phyloP scores from a whole-genome alignment of 2,329 filamentous ascomycete genomes.

The Fusarium buxicola region DNA sequence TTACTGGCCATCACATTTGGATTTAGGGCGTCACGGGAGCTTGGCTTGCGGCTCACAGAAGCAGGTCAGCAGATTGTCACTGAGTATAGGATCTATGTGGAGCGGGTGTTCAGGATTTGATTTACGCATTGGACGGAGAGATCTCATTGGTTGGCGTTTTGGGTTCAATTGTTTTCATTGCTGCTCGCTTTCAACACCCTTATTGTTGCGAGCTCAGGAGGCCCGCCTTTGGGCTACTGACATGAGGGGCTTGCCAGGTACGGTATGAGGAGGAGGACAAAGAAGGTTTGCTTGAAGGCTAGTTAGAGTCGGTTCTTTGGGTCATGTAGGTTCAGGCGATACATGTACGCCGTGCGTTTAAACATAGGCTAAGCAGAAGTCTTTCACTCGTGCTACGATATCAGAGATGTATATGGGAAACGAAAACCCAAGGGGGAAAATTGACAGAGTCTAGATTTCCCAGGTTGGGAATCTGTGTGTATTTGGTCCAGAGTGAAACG shows the following conservation, averaged over 20 bases:
- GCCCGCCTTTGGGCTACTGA: slow-evolving; percentile 1
- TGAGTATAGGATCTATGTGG: slow-evolving; percentile 33
- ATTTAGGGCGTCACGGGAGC: slow-evolving; percentile 39
- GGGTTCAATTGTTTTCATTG: slow-evolving; percentile 14
- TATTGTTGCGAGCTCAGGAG: slow-evolving; percentile 11
- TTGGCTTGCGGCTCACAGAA: slow-evolving; percentile 44
- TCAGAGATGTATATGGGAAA: slow-evolving; percentile 1
- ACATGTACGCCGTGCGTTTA: not conserved
- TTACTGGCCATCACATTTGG: slow-evolving; percentile 37
- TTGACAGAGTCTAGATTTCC: slow-evolving; percentile 12
- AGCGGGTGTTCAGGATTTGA: slow-evolving; percentile 44
- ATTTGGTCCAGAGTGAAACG: slow-evolving; percentile 4
- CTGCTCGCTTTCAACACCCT: slow-evolving; percentile 8
- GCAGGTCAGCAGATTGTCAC: slow-evolving; percentile 42
- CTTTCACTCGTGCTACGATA: slow-evolving; percentile 8
- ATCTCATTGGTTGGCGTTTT: slow-evolving; percentile 46
- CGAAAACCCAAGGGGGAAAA: slow-evolving; percentile 7
- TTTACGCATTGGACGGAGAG: slow-evolving; percentile 31
- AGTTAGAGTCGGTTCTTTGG: not conserved
- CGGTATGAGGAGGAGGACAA: slow-evolving; percentile 6
- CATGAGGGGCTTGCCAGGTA: slow-evolving; percentile 2
- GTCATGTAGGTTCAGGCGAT: slow-evolving; percentile 6
- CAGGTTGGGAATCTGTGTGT: not conserved
- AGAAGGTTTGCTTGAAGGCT: not conserved
- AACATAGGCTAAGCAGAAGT: slow-evolving; percentile 7